A percentile compares a stretch with the other conserved stretches of the same genome.
phyloP scores from a whole-genome alignment of 129 eudicot species.

The Escallonia rubra region DNA sequence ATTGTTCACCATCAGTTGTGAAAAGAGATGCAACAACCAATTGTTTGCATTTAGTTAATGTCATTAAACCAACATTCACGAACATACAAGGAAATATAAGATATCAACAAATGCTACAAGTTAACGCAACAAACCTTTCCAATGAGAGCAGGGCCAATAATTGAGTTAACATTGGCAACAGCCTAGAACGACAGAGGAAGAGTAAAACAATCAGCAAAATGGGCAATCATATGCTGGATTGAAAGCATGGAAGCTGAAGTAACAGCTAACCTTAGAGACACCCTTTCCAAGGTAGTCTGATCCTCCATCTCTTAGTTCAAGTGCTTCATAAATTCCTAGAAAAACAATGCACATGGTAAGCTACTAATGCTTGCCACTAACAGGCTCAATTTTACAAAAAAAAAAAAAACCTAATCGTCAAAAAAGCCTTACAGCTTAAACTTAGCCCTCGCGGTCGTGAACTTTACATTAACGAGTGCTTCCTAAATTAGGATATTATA shows the following conservation, averaged over 20 bases:
- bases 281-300: conserved; percentile 95
- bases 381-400: too few species aligned
- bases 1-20: too few species aligned
- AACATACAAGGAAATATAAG: not conserved
- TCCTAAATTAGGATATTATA: too few species aligned
- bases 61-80: too few species aligned
- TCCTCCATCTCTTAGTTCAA: conserved; percentile 95
- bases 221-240: not conserved
- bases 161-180: conserved; percentile 68
- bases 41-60: too few species aligned
- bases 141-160: conserved; percentile 81
- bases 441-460: too few species aligned
- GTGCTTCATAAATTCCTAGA: conserved; percentile 90
- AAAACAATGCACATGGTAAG: not conserved
- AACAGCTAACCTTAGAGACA: conserved; percentile 68
- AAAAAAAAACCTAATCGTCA: too few species aligned
- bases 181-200: conserved; percentile 42
- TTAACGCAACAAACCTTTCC: conserved; percentile 71
- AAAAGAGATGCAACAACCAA: too few species aligned
- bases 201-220: conserved; percentile 5
- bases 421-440: too few species aligned
- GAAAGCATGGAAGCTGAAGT: not conserved
- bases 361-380: too few species aligned
- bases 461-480: too few species aligned
- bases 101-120: not conserved